Conservation (phyloP, 768 basidiomycete species). For the Kwoniella europaea region DNA sequence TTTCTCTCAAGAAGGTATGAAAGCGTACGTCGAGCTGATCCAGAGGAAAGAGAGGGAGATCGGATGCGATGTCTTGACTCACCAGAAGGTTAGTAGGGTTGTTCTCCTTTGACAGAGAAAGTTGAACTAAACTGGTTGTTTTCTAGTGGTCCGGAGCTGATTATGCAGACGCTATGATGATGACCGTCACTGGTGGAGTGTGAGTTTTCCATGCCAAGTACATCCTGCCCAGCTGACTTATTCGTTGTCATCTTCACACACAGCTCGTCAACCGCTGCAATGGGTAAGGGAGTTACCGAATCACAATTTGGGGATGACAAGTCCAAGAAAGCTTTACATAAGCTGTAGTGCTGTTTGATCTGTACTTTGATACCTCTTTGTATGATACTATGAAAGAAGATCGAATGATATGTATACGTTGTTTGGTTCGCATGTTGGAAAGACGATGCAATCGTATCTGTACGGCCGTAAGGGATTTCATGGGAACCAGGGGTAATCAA, state of each 20-base stretch:
- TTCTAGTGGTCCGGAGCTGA: constrained; percentile 79
- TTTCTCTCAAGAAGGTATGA: constrained; percentile 95
- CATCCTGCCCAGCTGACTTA: not conserved
- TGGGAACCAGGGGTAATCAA: not conserved
- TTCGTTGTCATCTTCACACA: not conserved
- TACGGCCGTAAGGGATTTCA: not conserved
- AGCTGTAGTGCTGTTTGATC: constrained; percentile 24
- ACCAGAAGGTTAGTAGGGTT: constrained; percentile 75
- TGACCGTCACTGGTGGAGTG: constrained; percentile 96
- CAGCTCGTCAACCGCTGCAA: constrained; percentile 91
- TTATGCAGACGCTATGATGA: constrained; percentile 86
- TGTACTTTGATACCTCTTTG: not conserved
- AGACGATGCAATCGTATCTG: too few species aligned
- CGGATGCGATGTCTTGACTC: constrained; percentile 93
- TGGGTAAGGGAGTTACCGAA: constrained; percentile 96
- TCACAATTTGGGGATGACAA: constrained; percentile 67
- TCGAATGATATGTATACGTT: not conserved
- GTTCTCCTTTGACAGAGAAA: too few species aligned
- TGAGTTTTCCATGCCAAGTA: constrained; percentile 27
- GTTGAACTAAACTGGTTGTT: too few species aligned
- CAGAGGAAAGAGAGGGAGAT: constrained; percentile 91
- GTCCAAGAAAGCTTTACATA: constrained; percentile 34
- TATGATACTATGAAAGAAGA: not conserved
- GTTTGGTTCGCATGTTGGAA: not conserved
- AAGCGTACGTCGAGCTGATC: constrained; percentile 94